phyloP scores from a whole-genome alignment of 1,284 basidiomycete genomes.

The Tilletia indica region DNA sequence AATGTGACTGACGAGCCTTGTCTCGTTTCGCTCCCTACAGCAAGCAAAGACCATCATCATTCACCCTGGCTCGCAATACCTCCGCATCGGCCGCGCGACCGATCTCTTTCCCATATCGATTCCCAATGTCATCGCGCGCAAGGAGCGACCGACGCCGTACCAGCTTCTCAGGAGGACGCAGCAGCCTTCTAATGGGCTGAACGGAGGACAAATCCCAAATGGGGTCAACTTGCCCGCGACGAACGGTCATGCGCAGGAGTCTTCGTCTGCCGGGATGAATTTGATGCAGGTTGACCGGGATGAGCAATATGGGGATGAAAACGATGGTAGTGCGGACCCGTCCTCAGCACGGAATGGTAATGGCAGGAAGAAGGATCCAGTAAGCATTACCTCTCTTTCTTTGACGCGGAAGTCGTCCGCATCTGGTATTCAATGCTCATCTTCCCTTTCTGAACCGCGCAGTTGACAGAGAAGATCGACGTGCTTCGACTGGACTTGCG shows the following conservation, averaged over 20 bases:
- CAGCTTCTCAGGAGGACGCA: slow-evolving; percentile 20
- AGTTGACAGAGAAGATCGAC: slow-evolving; percentile 40
- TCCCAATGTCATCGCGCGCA: slow-evolving; percentile 8
- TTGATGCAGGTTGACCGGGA: too few relatives aligned
- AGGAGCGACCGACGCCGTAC: slow-evolving; percentile 16
- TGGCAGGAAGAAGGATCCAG: slow-evolving; percentile 18
- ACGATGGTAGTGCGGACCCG: background rate
- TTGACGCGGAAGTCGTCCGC: too few relatives aligned
- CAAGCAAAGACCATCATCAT: slow-evolving; percentile 68
- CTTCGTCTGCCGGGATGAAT: slow-evolving; percentile 18
- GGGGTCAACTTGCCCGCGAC: background rate
- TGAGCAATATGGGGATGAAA: slow-evolving; percentile 4
- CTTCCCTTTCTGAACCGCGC: background rate
- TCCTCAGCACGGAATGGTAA: background rate
- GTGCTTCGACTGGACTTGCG: slow-evolving; percentile 48
- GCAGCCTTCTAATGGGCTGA: slow-evolving; percentile 25
- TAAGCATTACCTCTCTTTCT: background rate
- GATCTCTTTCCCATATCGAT: slow-evolving; percentile 71
- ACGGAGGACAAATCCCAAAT: too few relatives aligned
- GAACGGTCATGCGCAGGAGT: slow-evolving; percentile 17
- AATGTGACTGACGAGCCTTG: slow-evolving; percentile 7
- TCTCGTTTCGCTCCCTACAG: background rate
- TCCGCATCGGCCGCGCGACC: slow-evolving; percentile 86
- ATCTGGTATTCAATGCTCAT: background rate
- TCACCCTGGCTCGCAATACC: slow-evolving; percentile 83